phyloP scores from a whole-genome alignment of 2,329 filamentous ascomycete species.

The Fusarium nelsonii region DNA sequence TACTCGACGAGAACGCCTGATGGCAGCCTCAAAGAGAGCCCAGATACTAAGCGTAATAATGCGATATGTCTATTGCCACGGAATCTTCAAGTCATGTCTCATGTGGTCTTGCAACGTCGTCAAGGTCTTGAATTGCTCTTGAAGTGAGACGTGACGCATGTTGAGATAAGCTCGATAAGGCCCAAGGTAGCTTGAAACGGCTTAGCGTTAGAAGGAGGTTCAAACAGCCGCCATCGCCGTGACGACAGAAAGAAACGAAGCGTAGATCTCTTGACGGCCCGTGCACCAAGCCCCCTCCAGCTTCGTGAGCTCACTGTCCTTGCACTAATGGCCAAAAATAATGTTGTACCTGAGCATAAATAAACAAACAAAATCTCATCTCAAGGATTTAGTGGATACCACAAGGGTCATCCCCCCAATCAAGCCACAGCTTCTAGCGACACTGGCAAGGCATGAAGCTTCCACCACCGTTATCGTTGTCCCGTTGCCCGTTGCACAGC shows the following conservation, averaged over 20 bases:
- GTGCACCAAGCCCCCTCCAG: conserved; percentile 44
- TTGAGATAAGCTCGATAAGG: conserved; percentile 21
- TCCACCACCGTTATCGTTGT: conserved; percentile 40
- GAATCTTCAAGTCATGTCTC: background rate
- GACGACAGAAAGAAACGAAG: conserved; percentile 49
- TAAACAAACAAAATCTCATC: conserved; percentile 54
- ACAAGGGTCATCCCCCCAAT: conserved; percentile 24
- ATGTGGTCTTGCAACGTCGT: conserved; percentile 14
- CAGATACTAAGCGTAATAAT: background rate
- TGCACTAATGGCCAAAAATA: conserved; percentile 46
- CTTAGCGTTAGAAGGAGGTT: conserved; percentile 9
- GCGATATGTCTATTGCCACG: background rate
- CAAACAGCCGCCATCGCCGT: conserved; percentile 49
- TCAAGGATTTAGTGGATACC: conserved; percentile 38
- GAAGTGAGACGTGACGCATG: conserved; percentile 44
- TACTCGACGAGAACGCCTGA: background rate
- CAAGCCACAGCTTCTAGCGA: conserved; percentile 37
- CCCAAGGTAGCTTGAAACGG: background rate
- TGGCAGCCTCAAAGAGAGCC: background rate
- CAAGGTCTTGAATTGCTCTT: conserved; percentile 19
- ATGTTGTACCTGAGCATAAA: conserved; percentile 50
- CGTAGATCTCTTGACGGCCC: conserved; percentile 33
- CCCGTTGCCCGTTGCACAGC: conserved; percentile 49
- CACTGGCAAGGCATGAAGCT: conserved; percentile 32
- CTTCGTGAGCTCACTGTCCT: conserved; percentile 27